Percentiles rank a stretch among this genome's conserved stretches.
These are phyloP conservation scores for Pluteus cervinus DNA, from an alignment of 768 basidiomycete genomes.

Conservation along the genomic window DNA sequence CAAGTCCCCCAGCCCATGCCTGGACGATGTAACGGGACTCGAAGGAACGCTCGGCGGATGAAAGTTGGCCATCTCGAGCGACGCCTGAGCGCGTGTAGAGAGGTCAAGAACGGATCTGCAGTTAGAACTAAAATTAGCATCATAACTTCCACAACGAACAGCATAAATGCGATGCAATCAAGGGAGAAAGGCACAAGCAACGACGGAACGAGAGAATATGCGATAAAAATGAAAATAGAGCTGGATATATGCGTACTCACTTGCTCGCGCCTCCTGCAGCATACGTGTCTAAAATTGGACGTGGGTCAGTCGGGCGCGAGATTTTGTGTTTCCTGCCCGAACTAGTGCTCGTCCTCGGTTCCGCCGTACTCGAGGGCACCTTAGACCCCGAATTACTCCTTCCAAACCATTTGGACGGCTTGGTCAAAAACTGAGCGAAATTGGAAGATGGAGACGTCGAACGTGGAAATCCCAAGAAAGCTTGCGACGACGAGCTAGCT, in stretches of 20 bases:
- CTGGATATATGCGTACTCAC: slow-evolving; percentile 31
- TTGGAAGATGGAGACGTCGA: slow-evolving; percentile 62
- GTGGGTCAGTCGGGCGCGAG: slow-evolving; percentile 77
- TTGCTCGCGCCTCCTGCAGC: slow-evolving; percentile 35
- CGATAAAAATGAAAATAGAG: slow-evolving; percentile 2
- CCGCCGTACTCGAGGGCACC: slow-evolving; percentile 28
- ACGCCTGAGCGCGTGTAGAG: slow-evolving; percentile 37
- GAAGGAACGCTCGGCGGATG: slow-evolving; percentile 32
- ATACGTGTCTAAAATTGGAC: slow-evolving; percentile 64
- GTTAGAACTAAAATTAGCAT: background rate
- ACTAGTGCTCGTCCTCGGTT: slow-evolving; percentile 41
- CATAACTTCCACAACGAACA: too few relatives aligned
- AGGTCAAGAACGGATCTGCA: slow-evolving; percentile 64
- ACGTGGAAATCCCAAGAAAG: slow-evolving; percentile 39
- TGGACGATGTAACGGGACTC: slow-evolving; percentile 25
- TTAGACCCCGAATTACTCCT: slow-evolving; percentile 53
- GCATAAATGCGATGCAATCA: too few relatives aligned
- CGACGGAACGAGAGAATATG: background rate
- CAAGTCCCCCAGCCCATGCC: slow-evolving; percentile 54
- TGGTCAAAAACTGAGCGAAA: slow-evolving; percentile 59
- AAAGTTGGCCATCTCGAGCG: slow-evolving; percentile 34
- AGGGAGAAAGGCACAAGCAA: too few relatives aligned
- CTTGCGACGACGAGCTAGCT: slow-evolving; percentile 25
- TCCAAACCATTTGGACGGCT: slow-evolving; percentile 68
- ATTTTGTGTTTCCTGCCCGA: slow-evolving; percentile 67